Conservation (phyloP, 306 rosid species). For the Begonia peltatifolia region DNA sequence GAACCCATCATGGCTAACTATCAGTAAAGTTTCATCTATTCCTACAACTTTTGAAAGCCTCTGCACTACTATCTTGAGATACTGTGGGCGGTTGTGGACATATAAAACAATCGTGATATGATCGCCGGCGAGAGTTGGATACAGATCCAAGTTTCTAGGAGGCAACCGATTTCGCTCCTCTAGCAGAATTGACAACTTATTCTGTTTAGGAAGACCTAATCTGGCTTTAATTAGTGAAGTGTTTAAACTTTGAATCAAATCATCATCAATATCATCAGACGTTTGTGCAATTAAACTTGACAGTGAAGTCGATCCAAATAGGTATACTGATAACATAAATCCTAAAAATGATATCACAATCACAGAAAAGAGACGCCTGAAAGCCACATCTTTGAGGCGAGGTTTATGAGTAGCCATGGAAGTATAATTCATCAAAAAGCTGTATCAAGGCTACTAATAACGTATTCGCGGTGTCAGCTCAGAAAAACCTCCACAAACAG, state of each 20-base stretch:
- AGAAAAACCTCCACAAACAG: constrained; percentile 4
- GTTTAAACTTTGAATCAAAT: constrained; percentile 7
- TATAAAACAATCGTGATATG: constrained; percentile 63
- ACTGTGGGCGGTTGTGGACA: constrained; percentile 86
- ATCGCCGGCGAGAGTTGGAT: constrained; percentile 50
- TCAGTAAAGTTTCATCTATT: constrained; percentile 67
- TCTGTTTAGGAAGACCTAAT: constrained; percentile 50
- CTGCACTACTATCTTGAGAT: constrained; percentile 58
- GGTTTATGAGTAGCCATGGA: constrained; percentile 45
- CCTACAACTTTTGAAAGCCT: constrained; percentile 74
- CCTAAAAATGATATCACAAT: constrained; percentile 44
- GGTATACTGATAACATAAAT: constrained; percentile 41
- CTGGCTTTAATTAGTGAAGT: constrained; percentile 14
- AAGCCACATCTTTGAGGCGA: constrained; percentile 40
- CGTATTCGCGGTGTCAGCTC: constrained; percentile 13
- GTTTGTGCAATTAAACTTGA: constrained; percentile 2
- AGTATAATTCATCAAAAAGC: constrained; percentile 8
- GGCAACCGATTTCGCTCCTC: constrained; percentile 48
- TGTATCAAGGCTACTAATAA: constrained; percentile 12
- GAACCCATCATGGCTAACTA: constrained; percentile 90
- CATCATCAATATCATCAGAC: constrained; percentile 20
- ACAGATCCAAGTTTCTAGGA: constrained; percentile 71
- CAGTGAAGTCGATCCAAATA: constrained; percentile 38
- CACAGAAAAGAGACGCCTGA: constrained; percentile 46
- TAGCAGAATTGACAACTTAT: constrained; percentile 42